A percentile compares a stretch with the other conserved stretches of the same genome.
Evolutionary conservation across 495 filamentous ascomycete species (phyloP).

Genomic region (Podospora bellae-mahoneyi): DNA sequence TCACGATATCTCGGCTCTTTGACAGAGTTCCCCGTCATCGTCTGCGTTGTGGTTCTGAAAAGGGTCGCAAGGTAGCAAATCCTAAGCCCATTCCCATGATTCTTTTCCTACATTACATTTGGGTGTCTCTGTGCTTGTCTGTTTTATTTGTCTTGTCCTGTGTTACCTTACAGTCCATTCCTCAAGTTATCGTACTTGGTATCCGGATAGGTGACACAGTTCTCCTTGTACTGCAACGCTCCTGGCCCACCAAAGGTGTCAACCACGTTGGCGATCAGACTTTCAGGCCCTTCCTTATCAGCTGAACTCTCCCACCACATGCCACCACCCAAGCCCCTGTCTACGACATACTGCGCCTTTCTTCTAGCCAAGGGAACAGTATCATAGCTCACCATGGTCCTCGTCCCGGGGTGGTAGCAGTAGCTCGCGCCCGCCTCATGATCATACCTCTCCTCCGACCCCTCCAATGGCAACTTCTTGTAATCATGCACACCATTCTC

Average conservation of each 20-base stretch:
- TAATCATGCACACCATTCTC: conserved; percentile 88
- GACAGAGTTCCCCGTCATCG: not conserved
- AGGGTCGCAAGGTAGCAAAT: conserved; percentile 7
- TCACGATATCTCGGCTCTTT: conserved; percentile 7
- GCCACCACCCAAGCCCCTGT: conserved; percentile 67
- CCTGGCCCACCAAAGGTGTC: conserved; percentile 51
- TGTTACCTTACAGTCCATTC: conserved; percentile 48
- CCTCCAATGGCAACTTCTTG: conserved; percentile 60
- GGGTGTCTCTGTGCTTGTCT: not conserved
- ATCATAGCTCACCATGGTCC: conserved; percentile 77
- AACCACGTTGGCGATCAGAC: conserved; percentile 69
- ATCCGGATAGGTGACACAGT: conserved; percentile 67
- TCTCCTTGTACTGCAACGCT: conserved; percentile 56
- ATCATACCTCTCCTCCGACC: conserved; percentile 52
- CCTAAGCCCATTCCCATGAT: not conserved
- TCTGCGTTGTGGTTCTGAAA: not conserved
- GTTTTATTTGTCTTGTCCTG: conserved; percentile 24
- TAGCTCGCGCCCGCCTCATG: conserved; percentile 61
- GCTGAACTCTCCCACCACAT: conserved; percentile 98
- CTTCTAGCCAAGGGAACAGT: conserved; percentile 58
- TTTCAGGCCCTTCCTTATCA: conserved; percentile 64
- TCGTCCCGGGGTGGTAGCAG: conserved; percentile 60
- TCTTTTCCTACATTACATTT: not conserved
- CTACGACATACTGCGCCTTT: conserved; percentile 69
- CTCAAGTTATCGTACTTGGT: conserved; percentile 80